Evolutionary conservation across 306 rosid genomes (phyloP), one percentile per base, ranked within the genome.

Genomic region (Cercis canadensis): DNA sequence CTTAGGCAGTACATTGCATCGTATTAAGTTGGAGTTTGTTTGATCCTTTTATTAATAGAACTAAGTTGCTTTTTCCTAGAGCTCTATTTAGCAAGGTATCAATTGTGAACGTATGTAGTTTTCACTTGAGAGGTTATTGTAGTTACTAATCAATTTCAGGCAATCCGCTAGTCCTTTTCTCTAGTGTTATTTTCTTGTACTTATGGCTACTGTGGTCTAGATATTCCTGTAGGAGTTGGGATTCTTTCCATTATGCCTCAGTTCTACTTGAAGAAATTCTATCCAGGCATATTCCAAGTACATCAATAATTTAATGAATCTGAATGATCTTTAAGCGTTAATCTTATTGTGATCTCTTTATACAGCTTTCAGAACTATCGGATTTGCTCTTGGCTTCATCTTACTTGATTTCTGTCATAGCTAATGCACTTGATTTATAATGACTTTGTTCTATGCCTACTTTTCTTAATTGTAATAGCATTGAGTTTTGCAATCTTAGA

Each of bases 401-500:
- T 47, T 65, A 21, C 24, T 67, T 72, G 6, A 34, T 57, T 57
- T 52, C 15, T 17, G 15, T 11, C 19, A 36, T 33, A 56, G 62
- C 34, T 10, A 13, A 21, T 32, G 36, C 31, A 44, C 58, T 43
- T 69, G 32, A 70, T 59, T 40, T 62, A 61, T 21, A 16, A 33
- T 32, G 57, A 54, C n/a, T 44, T 55, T 24, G 32, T 69, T 62
- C 37, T 57, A 10, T 67, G n/a, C 49, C 45, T 72, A n/a, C 43
- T 81, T 79, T 66, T 62, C 21, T 19, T 7, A 52, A 54, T 36
- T 62, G 62, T 69, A 43, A 19, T 45, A 52, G 52, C 68, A 57
- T 73, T 76, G 56, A 69, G n/a, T 7, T 62, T 65, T 37, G 57
- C 37, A 57, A 69, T 72, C 56, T 60, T 17, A 52, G 18, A 60